Percentiles rank a stretch among this genome's conserved stretches.
These are phyloP conservation scores for Neofusicoccum sp. DNA, from an alignment of 2,329 filamentous ascomycete species.

Conservation along the genomic window DNA sequence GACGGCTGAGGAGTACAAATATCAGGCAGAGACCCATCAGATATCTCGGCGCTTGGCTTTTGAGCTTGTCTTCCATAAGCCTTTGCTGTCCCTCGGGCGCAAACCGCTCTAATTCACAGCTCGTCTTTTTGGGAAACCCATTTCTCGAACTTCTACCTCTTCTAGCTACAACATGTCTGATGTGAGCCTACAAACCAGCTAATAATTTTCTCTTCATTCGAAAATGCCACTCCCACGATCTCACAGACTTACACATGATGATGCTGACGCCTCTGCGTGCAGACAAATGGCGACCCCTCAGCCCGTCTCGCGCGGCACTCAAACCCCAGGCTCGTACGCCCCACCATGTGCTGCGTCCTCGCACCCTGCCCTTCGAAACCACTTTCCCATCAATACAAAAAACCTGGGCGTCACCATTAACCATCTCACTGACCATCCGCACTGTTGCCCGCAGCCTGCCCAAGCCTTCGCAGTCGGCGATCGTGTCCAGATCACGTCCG, in stretches of 20 bases:
- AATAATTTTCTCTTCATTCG: background rate
- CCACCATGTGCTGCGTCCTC: background rate
- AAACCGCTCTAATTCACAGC: background rate
- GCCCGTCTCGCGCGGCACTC: constrained; percentile 4
- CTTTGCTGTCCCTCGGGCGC: background rate
- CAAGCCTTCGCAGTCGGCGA: constrained; percentile 1
- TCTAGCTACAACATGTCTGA: background rate
- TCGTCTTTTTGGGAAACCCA: background rate
- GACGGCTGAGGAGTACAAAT: background rate
- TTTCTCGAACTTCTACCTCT: background rate
- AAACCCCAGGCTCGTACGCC: constrained; percentile 17
- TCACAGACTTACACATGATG: background rate
- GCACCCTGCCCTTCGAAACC: background rate
- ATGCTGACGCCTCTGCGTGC: background rate
- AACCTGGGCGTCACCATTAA: background rate
- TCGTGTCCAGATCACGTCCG: background rate
- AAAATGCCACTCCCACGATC: background rate
- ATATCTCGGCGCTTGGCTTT: background rate
- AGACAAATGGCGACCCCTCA: background rate
- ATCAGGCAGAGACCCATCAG: background rate
- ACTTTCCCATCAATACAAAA: background rate
- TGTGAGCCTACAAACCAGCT: background rate
- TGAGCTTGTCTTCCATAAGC: background rate
- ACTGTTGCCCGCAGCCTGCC: background rate
- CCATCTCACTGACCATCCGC: background rate